These are phyloP conservation scores for Asterionellopsis glacialis DNA, from an alignment of 108 stramenopile genomes.

Conservation along the genomic window DNA sequence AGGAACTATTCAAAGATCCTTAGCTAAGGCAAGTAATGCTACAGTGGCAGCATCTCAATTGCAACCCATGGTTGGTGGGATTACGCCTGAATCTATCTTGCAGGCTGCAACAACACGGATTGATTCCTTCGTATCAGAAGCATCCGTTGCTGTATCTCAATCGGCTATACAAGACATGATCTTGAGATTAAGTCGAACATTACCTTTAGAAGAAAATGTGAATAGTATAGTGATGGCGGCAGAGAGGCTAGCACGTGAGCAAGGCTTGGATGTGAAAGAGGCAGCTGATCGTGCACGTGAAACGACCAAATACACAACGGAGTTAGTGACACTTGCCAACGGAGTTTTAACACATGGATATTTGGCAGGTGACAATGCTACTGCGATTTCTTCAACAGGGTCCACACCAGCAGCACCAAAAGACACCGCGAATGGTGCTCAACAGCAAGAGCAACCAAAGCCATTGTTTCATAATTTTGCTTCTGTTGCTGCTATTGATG, in stretches of 20 bases:
- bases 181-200: constrained; percentile 29
- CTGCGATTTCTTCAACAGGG: constrained; percentile 1
- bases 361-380: neutral
- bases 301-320: constrained; percentile 53
- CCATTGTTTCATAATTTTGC: constrained; percentile 32
- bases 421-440: neutral
- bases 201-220: constrained; percentile 29
- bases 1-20: neutral
- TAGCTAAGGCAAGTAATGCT: neutral
- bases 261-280: constrained; percentile 36
- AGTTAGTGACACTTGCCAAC: constrained; percentile 57
- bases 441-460: neutral
- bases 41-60: neutral
- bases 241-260: constrained; percentile 18
- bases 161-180: constrained; percentile 36
- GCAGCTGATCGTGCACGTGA: constrained; percentile 59
- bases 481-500: constrained; percentile 14
- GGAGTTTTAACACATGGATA: constrained; percentile 49
- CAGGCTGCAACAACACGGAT: constrained; percentile 48
- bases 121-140: constrained; percentile 44
- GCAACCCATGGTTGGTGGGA: neutral
- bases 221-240: constrained; percentile 39
- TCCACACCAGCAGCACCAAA: neutral
- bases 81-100: constrained; percentile 31
- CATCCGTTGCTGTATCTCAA: constrained; percentile 34